Evolutionary conservation across 2,329 filamentous ascomycete species (phyloP).

Genomic region (Pseudopyrenochaeta lycopersici): DNA sequence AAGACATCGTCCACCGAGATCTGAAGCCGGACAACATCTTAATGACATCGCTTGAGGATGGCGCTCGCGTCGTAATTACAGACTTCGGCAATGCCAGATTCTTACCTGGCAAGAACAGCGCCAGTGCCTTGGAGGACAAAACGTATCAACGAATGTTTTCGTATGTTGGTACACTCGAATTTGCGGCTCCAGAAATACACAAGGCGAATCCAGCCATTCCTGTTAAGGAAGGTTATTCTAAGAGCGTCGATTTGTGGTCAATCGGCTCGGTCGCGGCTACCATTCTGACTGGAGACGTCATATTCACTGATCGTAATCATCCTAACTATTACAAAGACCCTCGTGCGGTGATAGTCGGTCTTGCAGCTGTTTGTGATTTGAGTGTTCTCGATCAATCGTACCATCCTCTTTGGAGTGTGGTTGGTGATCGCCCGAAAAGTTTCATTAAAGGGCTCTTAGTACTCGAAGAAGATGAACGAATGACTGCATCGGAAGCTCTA

Average conservation of each 20-base stretch:
- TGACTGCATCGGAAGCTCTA: constrained; percentile 64
- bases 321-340: constrained; percentile 35
- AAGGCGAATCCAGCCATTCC: constrained; percentile 36
- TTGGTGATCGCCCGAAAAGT: constrained; percentile 57
- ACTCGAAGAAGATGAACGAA: constrained; percentile 58
- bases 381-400: constrained; percentile 51
- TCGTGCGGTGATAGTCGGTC: constrained; percentile 36
- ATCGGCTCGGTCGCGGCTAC: constrained; percentile 64
- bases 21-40: constrained; percentile 72
- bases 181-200: constrained; percentile 63
- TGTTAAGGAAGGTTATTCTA: constrained; percentile 59
- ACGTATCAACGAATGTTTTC: constrained; percentile 60
- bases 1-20: constrained; percentile 67
- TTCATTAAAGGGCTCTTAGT: constrained; percentile 64
- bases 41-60: constrained; percentile 62
- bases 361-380: constrained; percentile 54
- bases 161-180: constrained; percentile 64
- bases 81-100: constrained; percentile 67
- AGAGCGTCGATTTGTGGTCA: constrained; percentile 70
- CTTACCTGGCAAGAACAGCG: constrained; percentile 29
- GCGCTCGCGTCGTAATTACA: constrained; percentile 65
- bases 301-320: constrained; percentile 54
- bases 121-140: neutral
- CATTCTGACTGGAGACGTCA: constrained; percentile 60
- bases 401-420: constrained; percentile 53